phyloP scores from a whole-genome alignment of 129 eudicot genomes.

The Chrysanthemum makinoi region DNA sequence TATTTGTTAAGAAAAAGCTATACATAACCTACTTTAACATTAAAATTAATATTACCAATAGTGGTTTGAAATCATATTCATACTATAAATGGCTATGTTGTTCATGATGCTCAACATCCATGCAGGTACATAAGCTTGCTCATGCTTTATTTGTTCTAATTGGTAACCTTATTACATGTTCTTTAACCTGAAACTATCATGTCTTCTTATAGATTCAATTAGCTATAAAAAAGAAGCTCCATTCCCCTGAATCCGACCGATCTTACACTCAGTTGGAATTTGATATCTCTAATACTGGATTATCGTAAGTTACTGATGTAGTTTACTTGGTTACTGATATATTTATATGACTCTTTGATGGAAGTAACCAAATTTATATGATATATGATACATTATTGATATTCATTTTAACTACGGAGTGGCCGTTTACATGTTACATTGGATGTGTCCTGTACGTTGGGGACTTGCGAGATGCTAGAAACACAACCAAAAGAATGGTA shows the following conservation, averaged over 20 bases:
- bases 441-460: too few species aligned
- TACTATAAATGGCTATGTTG: slow-evolving; percentile 61
- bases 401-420: too few species aligned
- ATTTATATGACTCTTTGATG: neutral
- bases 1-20: too few species aligned
- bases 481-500: too few species aligned
- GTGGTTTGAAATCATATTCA: too few species aligned
- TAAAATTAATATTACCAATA: too few species aligned
- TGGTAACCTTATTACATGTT: neutral
- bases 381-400: too few species aligned
- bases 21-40: too few species aligned
- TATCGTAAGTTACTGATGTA: slow-evolving; percentile 49
- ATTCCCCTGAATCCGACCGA: slow-evolving; percentile 83
- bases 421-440: too few species aligned
- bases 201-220: slow-evolving; percentile 51
- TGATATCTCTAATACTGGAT: slow-evolving; percentile 80
- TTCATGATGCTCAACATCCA: slow-evolving; percentile 93
- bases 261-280: slow-evolving; percentile 96
- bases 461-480: too few species aligned
- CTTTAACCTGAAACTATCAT: slow-evolving; percentile 22
- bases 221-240: slow-evolving; percentile 88
- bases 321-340: neutral
- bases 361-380: neutral
- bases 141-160: neutral
- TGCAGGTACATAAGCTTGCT: slow-evolving; percentile 51